Evolutionary conservation across 495 filamentous ascomycete species (phyloP).

Genomic region (Aspergillus avenaceus): DNA sequence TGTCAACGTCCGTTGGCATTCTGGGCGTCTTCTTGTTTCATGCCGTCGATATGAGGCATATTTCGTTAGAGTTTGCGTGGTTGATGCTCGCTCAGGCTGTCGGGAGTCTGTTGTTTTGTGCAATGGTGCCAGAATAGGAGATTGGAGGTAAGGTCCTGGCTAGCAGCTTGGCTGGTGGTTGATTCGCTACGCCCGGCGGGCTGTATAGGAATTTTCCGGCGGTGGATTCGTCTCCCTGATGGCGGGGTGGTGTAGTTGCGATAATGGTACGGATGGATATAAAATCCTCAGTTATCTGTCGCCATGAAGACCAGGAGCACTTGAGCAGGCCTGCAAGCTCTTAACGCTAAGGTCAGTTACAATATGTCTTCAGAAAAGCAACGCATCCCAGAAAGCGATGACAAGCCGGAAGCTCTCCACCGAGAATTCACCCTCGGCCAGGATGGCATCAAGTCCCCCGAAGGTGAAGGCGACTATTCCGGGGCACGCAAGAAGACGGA

Average conservation of each 20-base stretch:
- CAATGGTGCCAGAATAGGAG: too few relatives aligned
- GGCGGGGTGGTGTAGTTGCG: too few relatives aligned
- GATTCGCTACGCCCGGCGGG: too few relatives aligned
- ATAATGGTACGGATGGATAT: too few relatives aligned
- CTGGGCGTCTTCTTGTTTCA: background rate
- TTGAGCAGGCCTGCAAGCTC: too few relatives aligned
- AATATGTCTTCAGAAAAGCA: background rate
- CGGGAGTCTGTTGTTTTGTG: background rate
- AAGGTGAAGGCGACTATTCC: constrained; percentile 24
- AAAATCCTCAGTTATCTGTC: background rate
- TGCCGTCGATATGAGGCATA: background rate
- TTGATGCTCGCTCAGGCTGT: background rate
- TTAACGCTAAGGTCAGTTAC: too few relatives aligned
- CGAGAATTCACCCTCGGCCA: constrained; percentile 1
- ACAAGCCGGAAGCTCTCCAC: background rate
- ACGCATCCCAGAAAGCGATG: background rate
- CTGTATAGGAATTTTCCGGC: too few relatives aligned
- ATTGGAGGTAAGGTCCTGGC: too few relatives aligned
- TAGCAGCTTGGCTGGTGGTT: too few relatives aligned
- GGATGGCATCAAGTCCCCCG: background rate
- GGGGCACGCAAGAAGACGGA: constrained; percentile 38
- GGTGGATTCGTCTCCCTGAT: too few relatives aligned
- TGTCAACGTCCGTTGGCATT: background rate
- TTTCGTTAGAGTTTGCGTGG: background rate
- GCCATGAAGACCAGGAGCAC: too few relatives aligned